Percentiles rank a stretch among this genome's conserved stretches.
phyloP scores from a whole-genome alignment of 352 stramenopile species.

The Discostella stelligera region DNA sequence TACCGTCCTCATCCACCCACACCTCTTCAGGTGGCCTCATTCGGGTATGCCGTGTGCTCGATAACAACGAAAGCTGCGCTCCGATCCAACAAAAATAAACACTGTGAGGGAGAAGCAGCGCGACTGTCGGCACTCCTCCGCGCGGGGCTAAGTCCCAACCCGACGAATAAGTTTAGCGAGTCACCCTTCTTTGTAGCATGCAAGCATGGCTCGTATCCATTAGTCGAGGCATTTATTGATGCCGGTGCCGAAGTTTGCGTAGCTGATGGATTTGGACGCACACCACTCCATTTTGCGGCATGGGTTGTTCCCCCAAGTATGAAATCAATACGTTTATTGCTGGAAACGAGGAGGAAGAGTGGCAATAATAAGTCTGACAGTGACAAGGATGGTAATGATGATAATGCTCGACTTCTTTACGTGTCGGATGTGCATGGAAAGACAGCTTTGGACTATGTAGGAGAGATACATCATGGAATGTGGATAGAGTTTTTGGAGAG shows the following conservation, averaged over 20 bases:
- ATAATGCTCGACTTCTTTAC: constrained; percentile 32
- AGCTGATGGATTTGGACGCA: constrained; percentile 49
- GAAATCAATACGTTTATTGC: constrained; percentile 20
- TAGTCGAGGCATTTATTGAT: constrained; percentile 44
- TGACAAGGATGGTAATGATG: too few species aligned
- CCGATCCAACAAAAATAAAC: neutral
- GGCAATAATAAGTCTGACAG: too few species aligned
- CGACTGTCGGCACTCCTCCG: constrained; percentile 31
- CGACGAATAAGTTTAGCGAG: constrained; percentile 52
- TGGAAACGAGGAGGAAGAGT: constrained; percentile 1
- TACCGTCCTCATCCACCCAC: constrained; percentile 32
- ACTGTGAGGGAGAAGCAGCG: constrained; percentile 10
- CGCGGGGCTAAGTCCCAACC: constrained; percentile 42
- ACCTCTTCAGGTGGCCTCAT: constrained; percentile 45
- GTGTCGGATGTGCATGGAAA: constrained; percentile 47
- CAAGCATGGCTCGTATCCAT: constrained; percentile 26
- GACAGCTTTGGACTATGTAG: constrained; percentile 50
- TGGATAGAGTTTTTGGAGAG: constrained; percentile 49
- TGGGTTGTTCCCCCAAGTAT: constrained; percentile 43
- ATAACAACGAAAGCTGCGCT: constrained; percentile 17
- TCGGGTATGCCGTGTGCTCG: constrained; percentile 39
- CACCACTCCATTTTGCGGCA: constrained; percentile 46
- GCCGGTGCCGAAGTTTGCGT: constrained; percentile 35
- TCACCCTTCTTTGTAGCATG: constrained; percentile 46
- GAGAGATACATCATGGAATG: neutral